Percentiles rank a stretch among this genome's conserved stretches.
These are phyloP conservation scores for Neoboletus brunneissimus DNA, from an alignment of 768 basidiomycete genomes.

Conservation along the genomic window DNA sequence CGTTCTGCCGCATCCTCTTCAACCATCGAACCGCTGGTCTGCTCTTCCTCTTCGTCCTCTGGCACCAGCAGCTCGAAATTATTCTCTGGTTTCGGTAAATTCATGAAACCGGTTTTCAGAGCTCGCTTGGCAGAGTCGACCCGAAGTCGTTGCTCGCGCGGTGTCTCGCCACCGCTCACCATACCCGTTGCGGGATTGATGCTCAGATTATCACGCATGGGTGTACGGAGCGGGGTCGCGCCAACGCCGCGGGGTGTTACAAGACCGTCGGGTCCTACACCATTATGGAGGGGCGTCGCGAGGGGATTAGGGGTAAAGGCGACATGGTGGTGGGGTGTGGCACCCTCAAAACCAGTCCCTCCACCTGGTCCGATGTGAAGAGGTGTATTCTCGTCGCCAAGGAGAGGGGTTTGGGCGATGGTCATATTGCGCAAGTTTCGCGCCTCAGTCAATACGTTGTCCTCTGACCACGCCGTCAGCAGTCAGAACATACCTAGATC, in stretches of 20 bases:
- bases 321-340: constrained; percentile 88
- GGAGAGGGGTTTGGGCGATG: constrained; percentile 85
- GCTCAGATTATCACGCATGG: constrained; percentile 85
- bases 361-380: constrained; percentile 69
- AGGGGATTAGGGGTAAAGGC: constrained; percentile 96
- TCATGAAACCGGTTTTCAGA: constrained; percentile 77
- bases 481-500: constrained; percentile 9
- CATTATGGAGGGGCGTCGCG: constrained; percentile 71
- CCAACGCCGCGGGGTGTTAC: constrained; percentile 56
- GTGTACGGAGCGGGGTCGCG: constrained; percentile 89
- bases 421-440: constrained; percentile 94
- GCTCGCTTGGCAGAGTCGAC: constrained; percentile 66
- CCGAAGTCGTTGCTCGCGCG: constrained; percentile 69
- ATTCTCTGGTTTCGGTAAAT: constrained; percentile 89
- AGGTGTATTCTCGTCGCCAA: constrained; percentile 98
- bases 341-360: constrained; percentile 91
- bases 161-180: constrained; percentile 60
- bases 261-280: constrained; percentile 42
- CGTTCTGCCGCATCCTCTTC: constrained; percentile 94
- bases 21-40: constrained; percentile 15
- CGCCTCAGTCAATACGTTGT: constrained; percentile 92
- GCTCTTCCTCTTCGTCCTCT: constrained; percentile 71
- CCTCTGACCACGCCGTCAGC: constrained; percentile 53
- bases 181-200: constrained; percentile 76
- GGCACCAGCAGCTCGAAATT: constrained; percentile 94